A percentile compares a stretch with the other conserved stretches of the same genome.
phyloP scores from a whole-genome alignment of 176 grass and related monocot genomes.

The Avena sativa region DNA sequence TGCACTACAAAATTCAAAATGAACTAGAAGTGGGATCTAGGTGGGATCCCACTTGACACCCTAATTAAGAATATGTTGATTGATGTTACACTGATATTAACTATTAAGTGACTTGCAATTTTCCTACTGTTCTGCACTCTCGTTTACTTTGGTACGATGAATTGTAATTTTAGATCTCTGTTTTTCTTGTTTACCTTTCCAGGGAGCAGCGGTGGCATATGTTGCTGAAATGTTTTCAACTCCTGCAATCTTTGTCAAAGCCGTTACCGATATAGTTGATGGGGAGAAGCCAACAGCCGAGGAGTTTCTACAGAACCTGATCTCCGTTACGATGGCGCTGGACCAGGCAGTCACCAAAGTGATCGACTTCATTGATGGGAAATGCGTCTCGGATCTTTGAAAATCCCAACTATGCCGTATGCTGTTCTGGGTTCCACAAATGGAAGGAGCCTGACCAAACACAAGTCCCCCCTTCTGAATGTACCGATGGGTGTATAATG shows the following conservation, averaged over 20 bases:
- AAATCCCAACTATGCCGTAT: not conserved
- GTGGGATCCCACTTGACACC: no score
- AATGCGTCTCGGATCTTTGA: slow-evolving; percentile 73
- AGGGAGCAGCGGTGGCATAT: slow-evolving; percentile 95
- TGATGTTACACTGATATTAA: not conserved
- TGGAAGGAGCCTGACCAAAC: not conserved
- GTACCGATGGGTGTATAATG: not conserved
- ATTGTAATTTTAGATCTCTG: not conserved
- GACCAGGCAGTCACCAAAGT: slow-evolving; percentile 58
- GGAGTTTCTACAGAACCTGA: slow-evolving; percentile 81
- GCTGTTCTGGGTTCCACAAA: not conserved
- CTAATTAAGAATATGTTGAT: not conserved
- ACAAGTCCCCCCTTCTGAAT: not conserved
- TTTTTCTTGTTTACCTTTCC: slow-evolving; percentile 15
- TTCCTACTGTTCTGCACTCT: not conserved
- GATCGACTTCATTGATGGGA: slow-evolving; percentile 68
- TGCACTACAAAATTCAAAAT: no score
- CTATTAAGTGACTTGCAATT: not conserved
- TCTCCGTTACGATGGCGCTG: slow-evolving; percentile 66
- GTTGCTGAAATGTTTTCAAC: slow-evolving; percentile 76
- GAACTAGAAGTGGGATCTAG: no score
- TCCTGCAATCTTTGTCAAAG: slow-evolving; percentile 81
- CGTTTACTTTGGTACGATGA: not conserved
- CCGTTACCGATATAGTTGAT: slow-evolving; percentile 91
- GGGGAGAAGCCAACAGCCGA: slow-evolving; percentile 83